Evolutionary conservation across 73 alveolate species (phyloP).

Genomic region (Paramecium sexaurelia): DNA sequence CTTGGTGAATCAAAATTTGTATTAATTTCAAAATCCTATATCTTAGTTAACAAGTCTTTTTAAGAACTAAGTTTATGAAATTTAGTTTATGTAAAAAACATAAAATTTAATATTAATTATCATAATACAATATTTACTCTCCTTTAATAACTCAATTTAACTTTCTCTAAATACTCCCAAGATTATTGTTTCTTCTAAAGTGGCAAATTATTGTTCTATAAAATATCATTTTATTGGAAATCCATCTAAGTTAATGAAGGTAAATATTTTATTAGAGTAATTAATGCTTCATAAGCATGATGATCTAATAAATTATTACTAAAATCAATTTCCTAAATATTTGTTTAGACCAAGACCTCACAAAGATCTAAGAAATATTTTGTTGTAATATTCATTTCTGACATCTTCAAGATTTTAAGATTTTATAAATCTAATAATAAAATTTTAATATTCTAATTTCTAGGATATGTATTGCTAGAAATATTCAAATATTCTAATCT

Average conservation of each 20-base stretch:
- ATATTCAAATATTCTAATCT: neutral
- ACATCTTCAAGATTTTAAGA: slow-evolving; percentile 14
- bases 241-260: neutral
- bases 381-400: neutral
- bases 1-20: slow-evolving; percentile 41
- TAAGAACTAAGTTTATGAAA: slow-evolving; percentile 43
- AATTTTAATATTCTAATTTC: neutral
- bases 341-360: neutral
- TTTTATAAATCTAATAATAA: neutral
- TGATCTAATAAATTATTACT: slow-evolving; percentile 28
- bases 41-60: neutral
- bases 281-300: slow-evolving; percentile 34
- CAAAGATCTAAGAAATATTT: slow-evolving; percentile 2
- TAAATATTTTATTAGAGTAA: neutral
- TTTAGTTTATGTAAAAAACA: slow-evolving; percentile 47
- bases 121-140: slow-evolving; percentile 5
- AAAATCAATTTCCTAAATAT: neutral
- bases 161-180: neutral
- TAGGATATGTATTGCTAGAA: neutral
- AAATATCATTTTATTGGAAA: neutral
- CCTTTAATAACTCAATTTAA: slow-evolving; percentile 12
- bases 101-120: neutral
- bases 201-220: neutral
- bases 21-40: neutral
- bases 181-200: neutral